These are phyloP conservation scores for Diaporthe citrichinensis DNA, from an alignment of 2,329 filamentous ascomycete genomes.

Conservation along the genomic window DNA sequence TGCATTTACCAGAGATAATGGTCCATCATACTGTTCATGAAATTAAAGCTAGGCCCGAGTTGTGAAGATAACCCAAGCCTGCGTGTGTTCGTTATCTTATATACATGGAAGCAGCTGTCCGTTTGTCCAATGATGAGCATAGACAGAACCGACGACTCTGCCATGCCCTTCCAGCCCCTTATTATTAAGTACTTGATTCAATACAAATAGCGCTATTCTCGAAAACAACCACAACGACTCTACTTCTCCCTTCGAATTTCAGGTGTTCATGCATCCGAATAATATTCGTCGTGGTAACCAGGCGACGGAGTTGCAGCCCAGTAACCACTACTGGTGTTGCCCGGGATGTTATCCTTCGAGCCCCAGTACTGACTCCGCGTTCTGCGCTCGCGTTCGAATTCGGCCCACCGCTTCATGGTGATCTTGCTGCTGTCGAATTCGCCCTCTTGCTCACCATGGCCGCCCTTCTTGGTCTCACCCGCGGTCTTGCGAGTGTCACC, in stretches of 20 bases:
- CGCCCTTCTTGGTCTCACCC: conserved; percentile 89
- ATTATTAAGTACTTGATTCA: conserved; percentile 12
- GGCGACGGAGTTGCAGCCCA: conserved; percentile 57
- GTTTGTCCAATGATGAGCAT: conserved; percentile 2
- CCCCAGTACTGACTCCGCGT: conserved; percentile 66
- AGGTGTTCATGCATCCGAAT: conserved; percentile 62
- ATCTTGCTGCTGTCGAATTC: conserved; percentile 99
- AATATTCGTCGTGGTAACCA: conserved; percentile 68
- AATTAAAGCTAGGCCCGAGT: conserved; percentile 4
- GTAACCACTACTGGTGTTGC: conserved; percentile 49
- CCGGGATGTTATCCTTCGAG: conserved; percentile 65
- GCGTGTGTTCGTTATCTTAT: conserved; percentile 31
- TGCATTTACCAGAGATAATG: neutral
- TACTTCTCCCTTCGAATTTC: no score
- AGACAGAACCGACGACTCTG: neutral
- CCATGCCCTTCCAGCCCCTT: conserved; percentile 12
- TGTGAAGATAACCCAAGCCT: neutral
- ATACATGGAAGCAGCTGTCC: conserved; percentile 21
- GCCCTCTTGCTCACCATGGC: conserved; percentile 84
- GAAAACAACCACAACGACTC: neutral
- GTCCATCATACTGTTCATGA: conserved; percentile 6
- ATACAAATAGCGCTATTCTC: conserved; percentile 11
- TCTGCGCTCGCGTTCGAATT: conserved; percentile 84
- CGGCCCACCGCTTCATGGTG: conserved; percentile 98
- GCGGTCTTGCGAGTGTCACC: conserved; percentile 97